Percentiles rank a stretch among this genome's conserved stretches.
Evolutionary conservation across 2,329 filamentous ascomycete genomes (phyloP).

Genomic region (Talaromyces verruculosus): DNA sequence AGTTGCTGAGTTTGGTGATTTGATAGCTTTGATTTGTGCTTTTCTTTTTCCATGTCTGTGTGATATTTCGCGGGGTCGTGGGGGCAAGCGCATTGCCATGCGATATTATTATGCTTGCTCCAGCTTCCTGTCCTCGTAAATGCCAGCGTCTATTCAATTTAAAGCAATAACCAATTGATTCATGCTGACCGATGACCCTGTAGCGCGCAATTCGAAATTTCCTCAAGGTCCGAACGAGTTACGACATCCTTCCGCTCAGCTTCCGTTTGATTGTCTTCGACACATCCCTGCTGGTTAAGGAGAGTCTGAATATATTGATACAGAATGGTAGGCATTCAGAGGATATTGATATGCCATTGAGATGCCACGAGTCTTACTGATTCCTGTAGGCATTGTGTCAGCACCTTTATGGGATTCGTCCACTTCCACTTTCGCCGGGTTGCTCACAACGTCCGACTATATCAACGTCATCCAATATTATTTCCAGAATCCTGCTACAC

Average conservation of each 20-base stretch:
- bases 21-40: slow-evolving; percentile 4
- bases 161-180: neutral
- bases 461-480: slow-evolving; percentile 99
- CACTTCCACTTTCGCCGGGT: slow-evolving; percentile 86
- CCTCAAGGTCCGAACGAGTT: slow-evolving; percentile 92
- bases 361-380: neutral
- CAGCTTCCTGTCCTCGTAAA: neutral
- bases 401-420: slow-evolving; percentile 96
- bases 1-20: slow-evolving; percentile 10
- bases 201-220: slow-evolving; percentile 92
- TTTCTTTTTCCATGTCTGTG: neutral
- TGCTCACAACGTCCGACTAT: slow-evolving; percentile 94
- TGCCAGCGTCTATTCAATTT: neutral
- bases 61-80: slow-evolving; percentile 18
- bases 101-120: neutral
- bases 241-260: slow-evolving; percentile 94
- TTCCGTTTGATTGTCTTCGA: slow-evolving; percentile 96
- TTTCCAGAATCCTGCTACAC: slow-evolving; percentile 90
- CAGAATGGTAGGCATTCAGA: slow-evolving; percentile 72
- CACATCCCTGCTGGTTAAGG: slow-evolving; percentile 91
- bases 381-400: slow-evolving; percentile 79
- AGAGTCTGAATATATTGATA: slow-evolving; percentile 90
- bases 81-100: neutral
- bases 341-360: too few relatives aligned
- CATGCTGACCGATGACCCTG: slow-evolving; percentile 22